A percentile compares a stretch with the other conserved stretches of the same genome.
These are phyloP conservation scores for Mucor lusitanicus DNA, from an alignment of 371 early-diverging fungal species.

Conservation along the genomic window DNA sequence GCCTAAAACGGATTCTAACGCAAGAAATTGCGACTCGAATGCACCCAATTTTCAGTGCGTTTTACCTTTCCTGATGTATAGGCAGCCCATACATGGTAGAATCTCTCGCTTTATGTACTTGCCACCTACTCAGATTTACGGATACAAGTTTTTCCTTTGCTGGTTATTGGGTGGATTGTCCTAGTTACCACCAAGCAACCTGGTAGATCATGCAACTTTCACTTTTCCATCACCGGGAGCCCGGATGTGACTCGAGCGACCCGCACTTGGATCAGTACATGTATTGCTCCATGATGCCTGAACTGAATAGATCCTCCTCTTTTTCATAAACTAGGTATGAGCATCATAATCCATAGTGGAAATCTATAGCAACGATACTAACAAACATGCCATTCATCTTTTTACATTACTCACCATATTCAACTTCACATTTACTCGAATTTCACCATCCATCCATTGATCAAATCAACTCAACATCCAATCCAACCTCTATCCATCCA, in stretches of 20 bases:
- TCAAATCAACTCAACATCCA: neutral
- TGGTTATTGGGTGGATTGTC: too few species aligned
- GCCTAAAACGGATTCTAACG: too few species aligned
- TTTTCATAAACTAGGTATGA: constrained; percentile 5
- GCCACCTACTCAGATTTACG: too few species aligned
- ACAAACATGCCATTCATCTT: neutral
- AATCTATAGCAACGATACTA: neutral
- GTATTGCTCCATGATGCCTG: neutral
- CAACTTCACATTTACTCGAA: neutral
- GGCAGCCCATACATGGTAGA: too few species aligned
- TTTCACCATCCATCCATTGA: constrained; percentile 2
- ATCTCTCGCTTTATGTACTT: too few species aligned
- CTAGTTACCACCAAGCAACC: neutral
- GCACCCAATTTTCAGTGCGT: too few species aligned
- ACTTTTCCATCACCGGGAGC: neutral
- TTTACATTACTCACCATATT: neutral
- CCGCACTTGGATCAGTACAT: neutral
- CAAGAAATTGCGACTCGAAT: too few species aligned
- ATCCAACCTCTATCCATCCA: constrained; percentile 10
- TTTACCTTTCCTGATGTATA: too few species aligned
- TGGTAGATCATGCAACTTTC: neutral
- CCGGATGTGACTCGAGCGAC: neutral
- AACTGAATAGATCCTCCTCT: neutral
- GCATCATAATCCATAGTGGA: neutral
- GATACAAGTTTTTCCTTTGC: too few species aligned